These are phyloP conservation scores for Elsinoe ampelina DNA, from an alignment of 2,329 filamentous ascomycete genomes.

Conservation along the genomic window DNA sequence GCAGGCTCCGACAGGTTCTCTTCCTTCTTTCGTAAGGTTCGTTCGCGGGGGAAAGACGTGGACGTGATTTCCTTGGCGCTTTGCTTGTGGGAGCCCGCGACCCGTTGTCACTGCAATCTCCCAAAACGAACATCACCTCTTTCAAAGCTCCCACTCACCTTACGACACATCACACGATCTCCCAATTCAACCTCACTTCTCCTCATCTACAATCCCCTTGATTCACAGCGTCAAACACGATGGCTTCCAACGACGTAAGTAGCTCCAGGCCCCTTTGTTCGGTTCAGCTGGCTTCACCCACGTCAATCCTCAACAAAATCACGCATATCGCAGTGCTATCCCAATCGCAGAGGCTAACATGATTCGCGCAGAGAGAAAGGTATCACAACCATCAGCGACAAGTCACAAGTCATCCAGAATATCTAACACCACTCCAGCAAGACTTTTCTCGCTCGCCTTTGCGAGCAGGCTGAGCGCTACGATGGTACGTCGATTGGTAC, in stretches of 20 bases:
- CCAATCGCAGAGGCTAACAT: slow-evolving; percentile 7
- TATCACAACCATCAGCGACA: slow-evolving; percentile 23
- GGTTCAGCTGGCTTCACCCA: slow-evolving; percentile 4
- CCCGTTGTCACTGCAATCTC: slow-evolving; percentile 2
- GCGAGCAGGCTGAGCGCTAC: slow-evolving; percentile 99
- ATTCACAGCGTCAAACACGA: slow-evolving; percentile 2
- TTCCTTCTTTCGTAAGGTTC: neutral
- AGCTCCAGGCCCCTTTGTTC: neutral
- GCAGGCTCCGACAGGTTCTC: neutral
- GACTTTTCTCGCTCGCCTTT: slow-evolving; percentile 98
- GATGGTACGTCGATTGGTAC: slow-evolving; percentile 58
- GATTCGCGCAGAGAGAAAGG: slow-evolving; percentile 39
- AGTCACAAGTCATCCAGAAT: slow-evolving; percentile 19
- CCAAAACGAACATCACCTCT: slow-evolving; percentile 2
- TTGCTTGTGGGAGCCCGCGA: neutral
- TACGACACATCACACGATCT: slow-evolving; percentile 10
- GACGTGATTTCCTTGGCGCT: slow-evolving; percentile 5
- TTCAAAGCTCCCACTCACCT: slow-evolving; percentile 4
- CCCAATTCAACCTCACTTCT: neutral
- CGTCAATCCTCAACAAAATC: slow-evolving; percentile 16
- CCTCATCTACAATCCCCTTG: neutral
- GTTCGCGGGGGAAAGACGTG: neutral
- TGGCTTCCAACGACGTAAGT: slow-evolving; percentile 13
- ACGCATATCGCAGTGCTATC: slow-evolving; percentile 6
- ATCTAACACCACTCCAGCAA: slow-evolving; percentile 57